Conservation (phyloP, 2,329 filamentous ascomycete species). For the Aquanectria penicillioides region DNA sequence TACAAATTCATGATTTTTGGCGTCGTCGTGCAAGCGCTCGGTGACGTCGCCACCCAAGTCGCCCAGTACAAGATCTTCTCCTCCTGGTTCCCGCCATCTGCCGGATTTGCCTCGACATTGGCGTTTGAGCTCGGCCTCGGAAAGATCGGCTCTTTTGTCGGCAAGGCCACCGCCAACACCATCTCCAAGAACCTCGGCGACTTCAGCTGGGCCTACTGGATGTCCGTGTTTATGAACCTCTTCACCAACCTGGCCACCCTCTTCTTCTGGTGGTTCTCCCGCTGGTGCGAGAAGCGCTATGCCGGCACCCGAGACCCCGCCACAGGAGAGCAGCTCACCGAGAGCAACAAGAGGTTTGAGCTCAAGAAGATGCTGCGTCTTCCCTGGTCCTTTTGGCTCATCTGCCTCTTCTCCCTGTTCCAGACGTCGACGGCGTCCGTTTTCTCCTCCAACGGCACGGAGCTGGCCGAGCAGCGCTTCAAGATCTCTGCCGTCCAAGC, state of each 20-base stretch:
- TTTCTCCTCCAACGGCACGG: conserved; percentile 68
- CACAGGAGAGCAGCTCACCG: conserved; percentile 67
- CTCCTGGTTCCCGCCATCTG: conserved; percentile 70
- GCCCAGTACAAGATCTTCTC: conserved; percentile 74
- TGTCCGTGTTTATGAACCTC: conserved; percentile 70
- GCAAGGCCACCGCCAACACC: conserved; percentile 68
- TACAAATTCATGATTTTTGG: conserved; percentile 71
- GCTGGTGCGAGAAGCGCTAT: conserved; percentile 59
- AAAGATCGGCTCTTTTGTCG: conserved; percentile 70
- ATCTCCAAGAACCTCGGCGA: conserved; percentile 66
- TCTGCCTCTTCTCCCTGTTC: conserved; percentile 66
- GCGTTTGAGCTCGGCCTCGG: conserved; percentile 69
- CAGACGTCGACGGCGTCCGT: conserved; percentile 65
- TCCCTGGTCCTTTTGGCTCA: conserved; percentile 68
- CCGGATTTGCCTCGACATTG: conserved; percentile 70
- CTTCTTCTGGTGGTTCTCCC: conserved; percentile 66
- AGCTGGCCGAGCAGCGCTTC: conserved; percentile 69
- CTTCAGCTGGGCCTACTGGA: conserved; percentile 72
- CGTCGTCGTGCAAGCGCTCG: conserved; percentile 63
- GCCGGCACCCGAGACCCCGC: conserved; percentile 60
- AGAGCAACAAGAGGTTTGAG: conserved; percentile 68
- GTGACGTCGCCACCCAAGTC: conserved; percentile 72
- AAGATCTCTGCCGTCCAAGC: conserved; percentile 63
- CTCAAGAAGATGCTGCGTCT: conserved; percentile 63
- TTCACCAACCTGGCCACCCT: conserved; percentile 67